phyloP scores from a whole-genome alignment of 2,329 filamentous ascomycete genomes.

The Alternaria panax region DNA sequence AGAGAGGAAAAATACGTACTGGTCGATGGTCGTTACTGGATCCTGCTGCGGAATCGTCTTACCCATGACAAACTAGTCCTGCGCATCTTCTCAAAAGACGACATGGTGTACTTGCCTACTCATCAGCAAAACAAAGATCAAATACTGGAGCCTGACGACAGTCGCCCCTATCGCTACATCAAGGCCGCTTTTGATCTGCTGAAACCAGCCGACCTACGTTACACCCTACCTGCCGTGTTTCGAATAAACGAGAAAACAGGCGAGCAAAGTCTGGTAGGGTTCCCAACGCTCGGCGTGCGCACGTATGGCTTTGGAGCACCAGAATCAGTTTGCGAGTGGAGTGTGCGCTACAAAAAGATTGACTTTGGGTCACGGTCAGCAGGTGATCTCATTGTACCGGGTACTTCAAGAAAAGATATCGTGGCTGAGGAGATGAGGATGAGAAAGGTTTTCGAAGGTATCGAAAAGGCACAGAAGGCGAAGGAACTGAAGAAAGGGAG shows the following conservation, averaged over 20 bases:
- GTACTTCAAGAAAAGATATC: conserved; percentile 10
- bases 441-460: neutral
- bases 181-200: conserved; percentile 24
- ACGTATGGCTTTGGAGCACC: conserved; percentile 18
- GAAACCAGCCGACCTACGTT: conserved; percentile 30
- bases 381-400: conserved; percentile 18
- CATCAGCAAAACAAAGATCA: neutral
- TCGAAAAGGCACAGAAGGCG: neutral
- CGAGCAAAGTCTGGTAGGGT: conserved; percentile 28
- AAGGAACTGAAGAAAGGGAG: neutral
- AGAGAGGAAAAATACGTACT: conserved; percentile 49
- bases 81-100: conserved; percentile 40
- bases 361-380: conserved; percentile 14
- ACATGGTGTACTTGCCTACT: conserved; percentile 17
- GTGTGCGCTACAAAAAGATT: conserved; percentile 38
- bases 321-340: conserved; percentile 22
- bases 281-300: conserved; percentile 35
- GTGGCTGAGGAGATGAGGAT: conserved; percentile 13
- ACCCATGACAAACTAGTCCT: conserved; percentile 45
- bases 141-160: neutral
- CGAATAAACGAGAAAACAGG: conserved; percentile 18
- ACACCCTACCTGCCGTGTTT: conserved; percentile 36
- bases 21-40: conserved; percentile 66
- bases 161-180: conserved; percentile 19
- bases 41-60: conserved; percentile 53